Percentiles rank a stretch among this genome's conserved stretches.
phyloP scores from a whole-genome alignment of 208 protist species.

The Crithidia thermophila region DNA sequence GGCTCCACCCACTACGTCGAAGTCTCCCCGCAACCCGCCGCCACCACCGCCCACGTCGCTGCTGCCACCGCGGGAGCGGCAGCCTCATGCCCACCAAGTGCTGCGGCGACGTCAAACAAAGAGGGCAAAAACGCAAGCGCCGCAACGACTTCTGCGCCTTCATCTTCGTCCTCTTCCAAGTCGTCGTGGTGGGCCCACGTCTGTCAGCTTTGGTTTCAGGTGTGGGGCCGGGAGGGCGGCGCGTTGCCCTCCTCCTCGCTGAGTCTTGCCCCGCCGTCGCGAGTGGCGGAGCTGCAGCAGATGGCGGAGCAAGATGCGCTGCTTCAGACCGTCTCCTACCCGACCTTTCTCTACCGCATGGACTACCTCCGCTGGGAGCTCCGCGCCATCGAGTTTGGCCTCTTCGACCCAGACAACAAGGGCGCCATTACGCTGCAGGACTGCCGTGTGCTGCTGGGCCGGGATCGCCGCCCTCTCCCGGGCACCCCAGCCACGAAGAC shows the following conservation, averaged over 20 bases:
- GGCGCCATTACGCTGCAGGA: conserved; percentile 52
- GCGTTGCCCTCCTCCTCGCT: not conserved
- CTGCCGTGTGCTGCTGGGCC: conserved; percentile 44
- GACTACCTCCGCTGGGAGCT: conserved; percentile 69
- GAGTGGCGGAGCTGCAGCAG: conserved; percentile 1
- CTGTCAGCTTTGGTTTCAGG: not conserved
- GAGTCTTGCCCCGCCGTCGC: not conserved
- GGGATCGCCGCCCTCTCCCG: not conserved
- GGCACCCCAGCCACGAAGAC: no score
- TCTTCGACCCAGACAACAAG: conserved; percentile 55
- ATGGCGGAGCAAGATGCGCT: conserved; percentile 22
- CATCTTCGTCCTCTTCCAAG: not conserved
- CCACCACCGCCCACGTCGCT: not conserved
- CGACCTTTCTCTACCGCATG: conserved; percentile 50
- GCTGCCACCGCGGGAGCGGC: not conserved
- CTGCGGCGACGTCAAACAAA: no score
- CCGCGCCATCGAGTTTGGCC: conserved; percentile 62
- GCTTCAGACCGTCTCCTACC: conserved; percentile 22
- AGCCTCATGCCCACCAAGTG: no score
- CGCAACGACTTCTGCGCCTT: not conserved
- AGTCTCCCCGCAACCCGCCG: not conserved
- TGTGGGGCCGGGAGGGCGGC: not conserved
- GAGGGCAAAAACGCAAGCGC: not conserved
- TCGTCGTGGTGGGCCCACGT: conserved; percentile 1
- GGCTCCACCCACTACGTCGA: conserved; percentile 25